Base-by-base conservation (phyloP, 2,329 filamentous ascomycete genomes). In the Fusarium acutatum region DNA sequence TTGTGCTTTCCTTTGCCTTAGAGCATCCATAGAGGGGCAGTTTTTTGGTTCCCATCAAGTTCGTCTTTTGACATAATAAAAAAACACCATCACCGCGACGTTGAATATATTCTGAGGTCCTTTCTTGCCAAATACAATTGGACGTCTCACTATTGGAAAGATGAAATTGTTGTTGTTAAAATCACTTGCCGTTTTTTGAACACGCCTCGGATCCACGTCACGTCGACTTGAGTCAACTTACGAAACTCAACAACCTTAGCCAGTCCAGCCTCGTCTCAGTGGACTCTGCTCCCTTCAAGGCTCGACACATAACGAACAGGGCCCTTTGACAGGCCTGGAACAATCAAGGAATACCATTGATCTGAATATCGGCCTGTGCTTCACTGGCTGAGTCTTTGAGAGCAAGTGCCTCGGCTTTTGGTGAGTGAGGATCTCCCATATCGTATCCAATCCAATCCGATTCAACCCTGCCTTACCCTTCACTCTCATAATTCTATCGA, bases 321-420 rank as follows among this genome's bases (percentile, higher is more conserved):
- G 20, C 43, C n/a, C 40, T 63, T 54, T 37, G 47, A 32, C 38
- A 26, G 72, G 38, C 26, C 35, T 56, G 46, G 37, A 53, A 41
- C 50, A 52, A 26, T 57, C 60, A 57, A 65, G 40, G 38, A 37
- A 28, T 13, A 35, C 28, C 35, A 37, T 40, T 52, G 44, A 37
- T 38, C 52, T 41, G 34, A 54, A 41, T 52, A 49, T 53, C 62
- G 66, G 67, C 50, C 69, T 71, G 60, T 52, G 65, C 61, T 72
- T 47, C 47, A 34, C 64, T n/a, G 54, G 38, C 47, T 38, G 24
- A 53, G 47, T 32, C 37, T 47, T 54, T 38, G 43, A 59, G 52
- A 66, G 66, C 72, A 64, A 64, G 59, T 67, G 65, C 71, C 67
- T 75, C 69, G 67, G 73, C 71, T 62, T 69, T 67, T 68, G 71